Base-by-base conservation (phyloP, 2,329 filamentous ascomycete species). In the Aquanectria penicillioides region DNA sequence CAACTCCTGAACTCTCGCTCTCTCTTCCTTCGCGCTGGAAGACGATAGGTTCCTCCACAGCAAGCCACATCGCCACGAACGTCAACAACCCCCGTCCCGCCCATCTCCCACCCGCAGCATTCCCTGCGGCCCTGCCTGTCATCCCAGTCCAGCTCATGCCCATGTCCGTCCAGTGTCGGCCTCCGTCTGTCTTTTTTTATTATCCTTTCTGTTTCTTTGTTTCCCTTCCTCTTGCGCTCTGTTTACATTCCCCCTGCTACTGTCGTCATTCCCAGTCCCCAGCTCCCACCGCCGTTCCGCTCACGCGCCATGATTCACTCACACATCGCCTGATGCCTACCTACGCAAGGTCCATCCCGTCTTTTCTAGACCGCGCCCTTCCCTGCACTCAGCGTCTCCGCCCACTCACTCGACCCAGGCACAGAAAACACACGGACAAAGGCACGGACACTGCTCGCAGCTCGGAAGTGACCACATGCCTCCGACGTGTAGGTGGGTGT, bases 61-160 rank as follows among this genome's bases (percentile, higher is more conserved):
- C 33, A 50, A 25, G 41, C 23, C 38, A 43, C 20, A 25, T 23
- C 22, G 36, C 47, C 54, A 51, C 38, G 25, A 9, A 52, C 37
- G 36, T 23, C 31, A 18, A 20, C 22, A 23, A 5, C 20, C 28
- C 26, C 12, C 23, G 44, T 15, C 44, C 25, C 26, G 41, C 50
- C 59, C 56, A 48, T 50, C 50, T 57, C 61, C 60, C 41, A 44
- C 40, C 63, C 44, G 43, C 44, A 66, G 51, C 64, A 37, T 50
- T 54, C 51, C n/a, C n/a, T n/a, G n/a, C n/a, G n/a, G n/a, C 54
- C 65, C 57, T 68, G 64, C 49, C 56, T 63, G 61, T 58, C 61
- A 67, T 61, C n/a, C n/a, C n/a, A n/a, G n/a, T n/a, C n/a, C n/a
- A 48, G 49, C 41, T 61, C 59, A 41, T 40, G 36, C 56, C 49